These are phyloP conservation scores for Sonneratia caseolaris DNA, from an alignment of 345 rosid genomes.

Conservation along the genomic window DNA sequence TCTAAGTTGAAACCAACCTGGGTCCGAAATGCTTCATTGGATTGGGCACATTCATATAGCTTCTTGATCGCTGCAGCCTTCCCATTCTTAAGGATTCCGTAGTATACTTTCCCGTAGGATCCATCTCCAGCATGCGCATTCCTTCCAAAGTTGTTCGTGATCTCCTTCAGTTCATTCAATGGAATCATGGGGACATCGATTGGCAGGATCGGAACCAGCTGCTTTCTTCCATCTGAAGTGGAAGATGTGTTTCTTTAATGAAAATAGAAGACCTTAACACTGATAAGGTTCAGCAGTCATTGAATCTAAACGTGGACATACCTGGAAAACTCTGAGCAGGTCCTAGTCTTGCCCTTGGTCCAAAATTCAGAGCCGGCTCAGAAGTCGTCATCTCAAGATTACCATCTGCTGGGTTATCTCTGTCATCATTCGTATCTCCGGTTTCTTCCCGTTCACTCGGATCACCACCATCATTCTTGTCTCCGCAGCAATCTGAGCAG, in stretches of 20 bases:
- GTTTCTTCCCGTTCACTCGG: conserved; percentile 24
- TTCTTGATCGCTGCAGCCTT: conserved; percentile 65
- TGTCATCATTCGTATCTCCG: conserved; percentile 41
- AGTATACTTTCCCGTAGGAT: conserved; percentile 76
- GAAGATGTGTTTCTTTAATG: neutral
- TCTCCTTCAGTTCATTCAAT: conserved; percentile 53
- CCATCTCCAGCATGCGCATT: conserved; percentile 72
- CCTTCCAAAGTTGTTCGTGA: conserved; percentile 54
- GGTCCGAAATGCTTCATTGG: conserved; percentile 65
- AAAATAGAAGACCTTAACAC: conserved; percentile 13
- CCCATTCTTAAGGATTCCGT: conserved; percentile 54
- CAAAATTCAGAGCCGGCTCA: too few relatives aligned
- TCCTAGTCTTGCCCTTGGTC: neutral
- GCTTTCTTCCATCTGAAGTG: conserved; percentile 21
- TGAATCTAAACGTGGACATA: neutral
- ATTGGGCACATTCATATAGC: conserved; percentile 76
- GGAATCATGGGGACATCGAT: conserved; percentile 49
- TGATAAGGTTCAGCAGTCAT: conserved; percentile 32
- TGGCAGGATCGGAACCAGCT: conserved; percentile 30
- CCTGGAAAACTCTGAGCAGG: neutral
- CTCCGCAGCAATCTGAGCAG: conserved; percentile 72
- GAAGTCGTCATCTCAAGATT: conserved; percentile 3
- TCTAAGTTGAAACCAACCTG: conserved; percentile 36
- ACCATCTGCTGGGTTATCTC: conserved; percentile 49
- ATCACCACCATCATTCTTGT: conserved; percentile 42